Percentiles rank a stretch among this genome's conserved stretches.
phyloP scores from a whole-genome alignment of 1,284 basidiomycete genomes.

The Cystobasidium pallidum region DNA sequence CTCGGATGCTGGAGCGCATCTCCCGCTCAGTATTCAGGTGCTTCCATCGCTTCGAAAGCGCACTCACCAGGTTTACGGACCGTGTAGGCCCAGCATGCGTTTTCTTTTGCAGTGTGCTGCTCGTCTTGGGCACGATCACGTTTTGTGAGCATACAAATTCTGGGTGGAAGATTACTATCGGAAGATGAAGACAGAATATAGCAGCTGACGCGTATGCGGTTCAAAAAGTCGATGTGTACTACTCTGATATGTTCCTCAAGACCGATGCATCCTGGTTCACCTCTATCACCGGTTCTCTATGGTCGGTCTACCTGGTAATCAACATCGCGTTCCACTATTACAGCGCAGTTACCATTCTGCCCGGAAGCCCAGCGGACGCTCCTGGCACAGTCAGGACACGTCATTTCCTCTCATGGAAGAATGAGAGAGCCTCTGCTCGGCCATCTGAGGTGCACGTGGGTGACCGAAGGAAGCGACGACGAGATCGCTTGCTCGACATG shows the following conservation, averaged over 20 bases:
- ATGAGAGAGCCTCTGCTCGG: conserved; percentile 10
- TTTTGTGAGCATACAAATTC: conserved; percentile 67
- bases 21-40: conserved; percentile 72
- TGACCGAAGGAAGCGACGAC: conserved; percentile 17
- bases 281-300: conserved; percentile 45
- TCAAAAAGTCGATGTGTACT: conserved; percentile 44
- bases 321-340: conserved; percentile 53
- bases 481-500: background rate
- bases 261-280: conserved; percentile 47
- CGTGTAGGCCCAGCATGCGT: conserved; percentile 90
- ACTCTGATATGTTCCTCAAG: conserved; percentile 44
- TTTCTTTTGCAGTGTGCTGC: conserved; percentile 71
- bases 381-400: conserved; percentile 26
- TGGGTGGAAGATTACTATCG: background rate
- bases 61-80: conserved; percentile 79
- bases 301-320: conserved; percentile 47
- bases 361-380: conserved; percentile 44
- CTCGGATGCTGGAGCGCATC: conserved; percentile 53
- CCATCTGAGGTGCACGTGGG: background rate
- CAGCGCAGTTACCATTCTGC: conserved; percentile 47
- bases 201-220: background rate
- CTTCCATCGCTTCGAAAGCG: conserved; percentile 77
- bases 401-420: conserved; percentile 29
- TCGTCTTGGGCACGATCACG: conserved; percentile 68
- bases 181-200: background rate